Evolutionary conservation across 805 yeast genomes (phyloP), one percentile per base, ranked within the genome.

Genomic region (Metschnikowia kofuensis): DNA sequence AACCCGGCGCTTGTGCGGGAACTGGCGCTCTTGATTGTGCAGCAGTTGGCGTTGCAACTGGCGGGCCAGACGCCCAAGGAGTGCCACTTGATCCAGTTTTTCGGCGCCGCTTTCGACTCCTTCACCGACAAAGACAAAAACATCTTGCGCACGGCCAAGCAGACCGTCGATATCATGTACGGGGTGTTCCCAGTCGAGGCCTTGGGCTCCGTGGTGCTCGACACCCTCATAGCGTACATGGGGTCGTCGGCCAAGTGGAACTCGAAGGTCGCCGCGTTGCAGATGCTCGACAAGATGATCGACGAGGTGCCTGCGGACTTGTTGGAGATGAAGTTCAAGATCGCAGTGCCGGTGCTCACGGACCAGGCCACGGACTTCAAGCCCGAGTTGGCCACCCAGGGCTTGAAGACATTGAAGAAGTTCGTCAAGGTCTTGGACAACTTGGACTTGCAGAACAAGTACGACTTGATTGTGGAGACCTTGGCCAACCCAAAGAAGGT

Each of bases 341-440:
- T 78, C 48, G 79, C 89, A 4, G 82, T 92, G 32, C 98, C 99
- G 35, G 78, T 87, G 9, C 77, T 92, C 61, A 89, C 96, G 32
- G 96, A 89, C 69, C 79, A 85, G 72, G 82, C 96, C 55, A 92
- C 96, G 49, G 99, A 92, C 67, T 89, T 94, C 79, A 92, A 92
- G 75, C 97, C 97, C 2, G 99, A 92, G 70, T 78, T 94, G 49
- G 90, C 97, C 28, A 84, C 86, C 59, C 89, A 82, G 50, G 98
- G 97, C 57, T 72, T 83, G 58, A 78, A 80, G 59, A 78, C 89
- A 13, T 75, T 90, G 67, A 77, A 79, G 39, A 77, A 77, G 48
- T 89, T 84, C 58, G 95, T 91, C 54, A 79, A 82, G 58, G 85
- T 89, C 41, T 77, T 94, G 59, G 99, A 94, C 69, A 94, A 94